phyloP scores from a whole-genome alignment of 305 asterid species.

The Fraxinus velutina region DNA sequence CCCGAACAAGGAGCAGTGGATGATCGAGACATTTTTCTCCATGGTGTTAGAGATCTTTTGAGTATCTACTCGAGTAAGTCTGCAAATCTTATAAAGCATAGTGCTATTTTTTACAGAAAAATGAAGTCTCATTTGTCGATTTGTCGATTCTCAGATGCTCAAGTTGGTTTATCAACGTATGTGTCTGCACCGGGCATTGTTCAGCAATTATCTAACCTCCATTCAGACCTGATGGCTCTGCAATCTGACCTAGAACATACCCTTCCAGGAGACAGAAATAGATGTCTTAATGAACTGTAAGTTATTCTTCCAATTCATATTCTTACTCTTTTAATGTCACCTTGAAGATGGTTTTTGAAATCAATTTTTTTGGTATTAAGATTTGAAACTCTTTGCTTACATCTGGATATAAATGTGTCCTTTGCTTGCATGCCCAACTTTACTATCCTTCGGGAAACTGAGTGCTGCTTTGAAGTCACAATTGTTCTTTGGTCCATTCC shows the following conservation, averaged over 20 bases:
- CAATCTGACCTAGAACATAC: constrained; percentile 89
- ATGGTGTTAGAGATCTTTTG: constrained; percentile 92
- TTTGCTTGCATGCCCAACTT: not conserved
- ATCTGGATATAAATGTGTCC: not conserved
- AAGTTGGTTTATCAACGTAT: constrained; percentile 81
- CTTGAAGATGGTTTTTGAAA: not conserved
- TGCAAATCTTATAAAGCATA: constrained; percentile 11
- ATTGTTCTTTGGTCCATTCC: not conserved
- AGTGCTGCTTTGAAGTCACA: not conserved
- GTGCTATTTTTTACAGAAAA: constrained; percentile 13
- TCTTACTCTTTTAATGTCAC: constrained; percentile 1
- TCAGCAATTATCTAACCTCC: constrained; percentile 87
- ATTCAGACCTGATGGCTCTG: constrained; percentile 74
- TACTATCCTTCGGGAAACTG: not conserved
- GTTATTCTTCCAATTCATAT: constrained; percentile 31
- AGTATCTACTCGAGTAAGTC: constrained; percentile 88
- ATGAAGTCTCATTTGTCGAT: not conserved
- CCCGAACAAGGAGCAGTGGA: constrained; percentile 98
- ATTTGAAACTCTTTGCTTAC: not conserved
- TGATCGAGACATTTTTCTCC: constrained; percentile 91
- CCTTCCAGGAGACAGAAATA: constrained; percentile 90
- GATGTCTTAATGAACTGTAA: constrained; percentile 88
- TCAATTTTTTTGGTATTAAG: not conserved
- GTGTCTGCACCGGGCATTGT: constrained; percentile 93
- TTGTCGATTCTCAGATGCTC: constrained; percentile 56